Evolutionary conservation across 345 rosid species (phyloP).

Genomic region (Aquilaria malaccensis): DNA sequence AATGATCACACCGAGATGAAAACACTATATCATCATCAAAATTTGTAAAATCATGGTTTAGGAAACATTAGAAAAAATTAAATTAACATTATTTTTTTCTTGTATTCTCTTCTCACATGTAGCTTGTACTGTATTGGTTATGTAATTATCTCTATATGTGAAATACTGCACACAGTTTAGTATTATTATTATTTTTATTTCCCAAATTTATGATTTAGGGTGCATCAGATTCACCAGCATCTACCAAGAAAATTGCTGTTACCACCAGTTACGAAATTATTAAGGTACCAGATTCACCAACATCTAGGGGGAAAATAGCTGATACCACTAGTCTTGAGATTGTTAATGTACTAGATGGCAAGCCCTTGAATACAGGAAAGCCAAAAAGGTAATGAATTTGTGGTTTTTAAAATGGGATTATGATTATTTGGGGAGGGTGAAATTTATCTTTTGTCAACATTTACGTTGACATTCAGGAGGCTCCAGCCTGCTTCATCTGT

Average conservation of each 20-base stretch:
- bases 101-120: too few relatives aligned
- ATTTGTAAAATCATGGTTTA: too few relatives aligned
- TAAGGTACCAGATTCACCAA: constrained; percentile 7
- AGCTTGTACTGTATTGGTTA: not conserved
- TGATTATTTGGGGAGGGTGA: too few relatives aligned
- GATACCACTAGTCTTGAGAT: not conserved
- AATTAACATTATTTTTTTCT: too few relatives aligned
- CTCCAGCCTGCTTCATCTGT: constrained; percentile 69
- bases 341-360: constrained; percentile 10
- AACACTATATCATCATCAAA: too few relatives aligned
- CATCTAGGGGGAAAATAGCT: constrained; percentile 14
- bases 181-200: not conserved
- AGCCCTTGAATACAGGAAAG: constrained; percentile 23
- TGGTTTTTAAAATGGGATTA: not conserved
- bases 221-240: constrained; percentile 4
- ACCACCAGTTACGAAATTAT: not conserved
- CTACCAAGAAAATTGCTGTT: constrained; percentile 15
- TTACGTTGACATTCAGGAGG: constrained; percentile 41
- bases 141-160: not conserved
- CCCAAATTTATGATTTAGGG: constrained; percentile 7
- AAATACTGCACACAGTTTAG: not conserved
- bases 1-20: too few relatives aligned
- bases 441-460: not conserved
- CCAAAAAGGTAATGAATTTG: constrained; percentile 32
- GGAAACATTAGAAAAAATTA: too few relatives aligned